phyloP scores from a whole-genome alignment of 2,329 filamentous ascomycete genomes.

The Metarhizium brunneum region DNA sequence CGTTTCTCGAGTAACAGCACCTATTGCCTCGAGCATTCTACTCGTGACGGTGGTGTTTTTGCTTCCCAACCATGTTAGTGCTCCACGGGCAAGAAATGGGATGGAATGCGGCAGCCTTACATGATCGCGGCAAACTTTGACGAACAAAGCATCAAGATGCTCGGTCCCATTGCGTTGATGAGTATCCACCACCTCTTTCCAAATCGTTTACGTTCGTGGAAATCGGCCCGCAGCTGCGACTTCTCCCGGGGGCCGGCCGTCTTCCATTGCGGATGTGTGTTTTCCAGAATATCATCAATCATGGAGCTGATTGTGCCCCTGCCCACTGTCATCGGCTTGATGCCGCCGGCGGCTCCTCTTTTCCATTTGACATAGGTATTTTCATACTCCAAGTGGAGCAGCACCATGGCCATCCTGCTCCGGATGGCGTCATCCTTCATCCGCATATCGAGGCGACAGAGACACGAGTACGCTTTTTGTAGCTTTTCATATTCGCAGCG shows the following conservation, averaged over 20 bases:
- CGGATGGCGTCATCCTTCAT: slow-evolving; percentile 4
- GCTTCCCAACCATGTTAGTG: too few species aligned
- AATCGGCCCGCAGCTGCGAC: neutral
- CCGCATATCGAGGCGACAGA: slow-evolving; percentile 2
- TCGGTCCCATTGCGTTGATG: neutral
- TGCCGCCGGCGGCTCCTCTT: too few species aligned
- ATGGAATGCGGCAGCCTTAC: too few species aligned
- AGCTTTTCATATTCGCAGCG: slow-evolving; percentile 2
- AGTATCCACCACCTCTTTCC: slow-evolving; percentile 4
- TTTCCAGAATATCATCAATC: slow-evolving; percentile 3
- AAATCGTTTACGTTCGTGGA: slow-evolving; percentile 4
- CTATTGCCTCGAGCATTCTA: too few species aligned
- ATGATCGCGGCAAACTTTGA: too few species aligned
- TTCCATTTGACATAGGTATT: neutral
- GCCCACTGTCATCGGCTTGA: neutral
- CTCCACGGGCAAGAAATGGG: too few species aligned
- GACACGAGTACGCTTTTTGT: neutral
- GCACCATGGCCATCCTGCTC: slow-evolving; percentile 2
- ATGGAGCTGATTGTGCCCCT: neutral
- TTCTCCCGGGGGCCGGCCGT: neutral
- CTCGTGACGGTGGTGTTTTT: too few species aligned
- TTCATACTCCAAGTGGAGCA: slow-evolving; percentile 2
- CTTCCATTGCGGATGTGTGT: neutral
- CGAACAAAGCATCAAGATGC: too few species aligned
- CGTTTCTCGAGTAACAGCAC: too few species aligned